Evolutionary conservation across 306 rosid species (phyloP), one percentile per base, ranked within the genome.

Genomic region (Acacia confusa): DNA sequence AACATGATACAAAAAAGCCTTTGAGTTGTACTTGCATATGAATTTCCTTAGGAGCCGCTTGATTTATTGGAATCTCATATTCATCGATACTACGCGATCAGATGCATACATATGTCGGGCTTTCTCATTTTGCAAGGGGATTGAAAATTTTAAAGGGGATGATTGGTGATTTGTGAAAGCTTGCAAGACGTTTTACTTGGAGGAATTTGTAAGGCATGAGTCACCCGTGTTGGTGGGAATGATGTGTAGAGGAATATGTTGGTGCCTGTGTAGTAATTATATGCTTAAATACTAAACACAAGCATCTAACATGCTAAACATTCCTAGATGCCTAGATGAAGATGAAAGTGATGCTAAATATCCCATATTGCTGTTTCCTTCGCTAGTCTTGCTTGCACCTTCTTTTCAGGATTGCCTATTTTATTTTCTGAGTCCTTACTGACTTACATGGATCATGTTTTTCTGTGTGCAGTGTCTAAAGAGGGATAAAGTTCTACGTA

Each of bases 401-500:
- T n/a, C 45, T 11, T 19, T 68, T 41, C 72, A 41, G 38, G 79
- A 27, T 64, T 71, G 57, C 40, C 60, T 74, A 36, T 15, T 52
- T 58, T 25, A 12, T 16, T 14, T 73, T 79, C 24, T 25, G 22
- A 44, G 24, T 72, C 55, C 40, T 76, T 41, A 28, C 14, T 69
- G 71, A 74, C 77, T 86, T 19, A 64, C 20, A 66, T 67, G 4
- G 41, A 52, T 68, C 41, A 70, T 30, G 78, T 3, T 79, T 71
- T 79, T 76, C 61, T 17, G 64, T 71, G 53, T 85, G 88, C 91
- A 95, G 99, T 83, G 87, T 45, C 81, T 95, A 28, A 91, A 87
- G 89, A 87, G 97, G 75, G 99, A 92, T 79, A 93, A 93, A 87
- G 89, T 88, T 53, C 74, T 95, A 82, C 93, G 97, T 10, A 75